Base-by-base conservation (phyloP, 192 early-diverging fungal species). In the Backusella morwellensis region DNA sequence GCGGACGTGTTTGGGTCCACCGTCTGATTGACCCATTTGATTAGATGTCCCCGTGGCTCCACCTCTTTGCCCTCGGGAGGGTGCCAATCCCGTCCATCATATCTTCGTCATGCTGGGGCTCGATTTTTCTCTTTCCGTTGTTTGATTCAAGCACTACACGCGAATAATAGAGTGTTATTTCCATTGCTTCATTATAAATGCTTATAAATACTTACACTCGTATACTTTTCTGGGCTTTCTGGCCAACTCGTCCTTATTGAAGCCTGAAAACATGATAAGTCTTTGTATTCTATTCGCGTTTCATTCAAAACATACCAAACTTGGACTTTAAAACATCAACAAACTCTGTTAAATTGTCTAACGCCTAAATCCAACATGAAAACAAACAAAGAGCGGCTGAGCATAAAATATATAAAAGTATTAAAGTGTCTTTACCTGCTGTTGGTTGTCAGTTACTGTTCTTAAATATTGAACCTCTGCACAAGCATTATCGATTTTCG, bases 251-350 rank as follows among this genome's bases (percentile, higher is more conserved):
- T 26, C 23, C 1, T 70, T 70, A 41, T 21, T 19, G 2, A 26
- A 42, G 21, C 36, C 36, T 36, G 44, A 23, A 70, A 38, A 70
- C 6, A n/a, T 23, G 23, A 26, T 23, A 21, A 56, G 50, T 17
- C 50, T 8, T 54, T 19, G 1, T 40, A 40, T 40, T 40, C 8
- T 44, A 44, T 44, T 44, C 42, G 42, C 15, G 42, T 44, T 44
- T 44, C 14, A 17, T 17, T 44, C 38, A 44, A 50, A 50, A 50
- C 21, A 12, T 70, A 70, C 69, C 36, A 23, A 38, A 41, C 23
- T 70, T 70, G 26, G 69, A 12, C n/a, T 70, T 70, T 14, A 70
- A 38, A 21, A 38, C n/a, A 40, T 70, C 38, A 41, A 70, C 69
- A 40, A 23, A 38, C 19, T 35, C 40, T 2, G 21, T 38, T 44